Evolutionary conservation across 2,329 filamentous ascomycete genomes (phyloP).

Genomic region (Coniochaeta sp.): DNA sequence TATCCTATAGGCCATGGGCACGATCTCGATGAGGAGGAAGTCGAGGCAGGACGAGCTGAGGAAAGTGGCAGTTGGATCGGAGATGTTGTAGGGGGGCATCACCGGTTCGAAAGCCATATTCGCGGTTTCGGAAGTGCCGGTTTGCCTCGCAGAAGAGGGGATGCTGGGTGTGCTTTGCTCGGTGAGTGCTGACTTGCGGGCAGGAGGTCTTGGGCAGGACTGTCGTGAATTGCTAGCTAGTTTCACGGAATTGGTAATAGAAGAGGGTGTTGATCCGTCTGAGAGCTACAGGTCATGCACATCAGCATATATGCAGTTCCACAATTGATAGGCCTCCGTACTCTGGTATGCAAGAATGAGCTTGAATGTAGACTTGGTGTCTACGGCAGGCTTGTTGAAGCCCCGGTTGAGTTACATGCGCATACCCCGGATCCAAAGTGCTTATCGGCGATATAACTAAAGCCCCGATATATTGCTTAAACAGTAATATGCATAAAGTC

Average conservation of each 20-base stretch:
- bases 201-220: background rate
- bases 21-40: conserved; percentile 91
- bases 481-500: no score
- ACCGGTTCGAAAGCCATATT: conserved; percentile 68
- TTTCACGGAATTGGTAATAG: background rate
- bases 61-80: conserved; percentile 69
- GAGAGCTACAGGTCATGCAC: background rate
- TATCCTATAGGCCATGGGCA: conserved; percentile 86
- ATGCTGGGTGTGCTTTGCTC: background rate
- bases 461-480: no score
- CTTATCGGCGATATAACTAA: background rate
- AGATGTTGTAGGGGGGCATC: conserved; percentile 60
- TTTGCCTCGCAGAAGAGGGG: background rate
- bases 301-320: no score
- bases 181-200: background rate
- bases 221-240: background rate
- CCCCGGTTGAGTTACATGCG: background rate
- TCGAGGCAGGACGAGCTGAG: conserved; percentile 83
- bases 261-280: background rate
- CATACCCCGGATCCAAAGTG: background rate
- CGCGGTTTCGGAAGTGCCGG: background rate
- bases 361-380: background rate
- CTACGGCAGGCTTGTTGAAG: background rate
- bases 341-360: no score
- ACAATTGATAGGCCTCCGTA: no score